A percentile compares a stretch with the other conserved stretches of the same genome.
phyloP scores from a whole-genome alignment of 2,329 filamentous ascomycete species.

The Davidsoniella australis region DNA sequence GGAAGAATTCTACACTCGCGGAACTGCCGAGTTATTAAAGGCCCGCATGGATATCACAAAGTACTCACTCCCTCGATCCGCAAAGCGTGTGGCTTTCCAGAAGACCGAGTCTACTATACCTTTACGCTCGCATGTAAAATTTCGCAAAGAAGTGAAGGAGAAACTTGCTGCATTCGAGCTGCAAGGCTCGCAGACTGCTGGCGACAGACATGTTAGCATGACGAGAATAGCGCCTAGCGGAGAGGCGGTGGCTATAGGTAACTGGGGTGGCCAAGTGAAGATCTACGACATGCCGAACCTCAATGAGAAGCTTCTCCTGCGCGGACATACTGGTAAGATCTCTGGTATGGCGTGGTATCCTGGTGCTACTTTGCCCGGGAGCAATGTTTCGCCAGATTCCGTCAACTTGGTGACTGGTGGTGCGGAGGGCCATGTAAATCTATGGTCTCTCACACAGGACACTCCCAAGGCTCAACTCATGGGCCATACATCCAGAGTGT shows the following conservation, averaged over 20 bases:
- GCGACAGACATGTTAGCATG: conserved; percentile 81
- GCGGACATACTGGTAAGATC: conserved; percentile 77
- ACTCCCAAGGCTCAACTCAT: conserved; percentile 67
- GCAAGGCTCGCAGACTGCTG: conserved; percentile 83
- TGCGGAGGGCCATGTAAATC: conserved; percentile 68
- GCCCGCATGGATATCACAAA: conserved; percentile 64
- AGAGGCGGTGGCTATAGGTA: conserved; percentile 70
- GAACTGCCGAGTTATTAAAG: conserved; percentile 54
- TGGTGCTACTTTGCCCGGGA: conserved; percentile 54
- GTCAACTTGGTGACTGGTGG: conserved; percentile 85
- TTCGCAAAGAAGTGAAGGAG: conserved; percentile 78
- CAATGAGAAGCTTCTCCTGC: conserved; percentile 55
- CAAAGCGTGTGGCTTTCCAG: conserved; percentile 58
- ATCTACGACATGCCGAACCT: conserved; percentile 71
- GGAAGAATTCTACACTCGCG: conserved; percentile 90
- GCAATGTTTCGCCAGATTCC: conserved; percentile 51
- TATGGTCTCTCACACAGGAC: conserved; percentile 80
- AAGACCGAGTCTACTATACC: conserved; percentile 68
- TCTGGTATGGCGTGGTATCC: conserved; percentile 86
- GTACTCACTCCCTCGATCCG: conserved; percentile 71
- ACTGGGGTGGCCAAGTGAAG: conserved; percentile 82
- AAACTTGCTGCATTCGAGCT: conserved; percentile 69
- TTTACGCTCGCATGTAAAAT: conserved; percentile 77
- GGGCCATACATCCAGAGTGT: conserved; percentile 76
- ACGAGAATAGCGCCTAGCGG: conserved; percentile 79